Evolutionary conservation across 495 filamentous ascomycete species (phyloP).

Genomic region (Letharia columbiana): DNA sequence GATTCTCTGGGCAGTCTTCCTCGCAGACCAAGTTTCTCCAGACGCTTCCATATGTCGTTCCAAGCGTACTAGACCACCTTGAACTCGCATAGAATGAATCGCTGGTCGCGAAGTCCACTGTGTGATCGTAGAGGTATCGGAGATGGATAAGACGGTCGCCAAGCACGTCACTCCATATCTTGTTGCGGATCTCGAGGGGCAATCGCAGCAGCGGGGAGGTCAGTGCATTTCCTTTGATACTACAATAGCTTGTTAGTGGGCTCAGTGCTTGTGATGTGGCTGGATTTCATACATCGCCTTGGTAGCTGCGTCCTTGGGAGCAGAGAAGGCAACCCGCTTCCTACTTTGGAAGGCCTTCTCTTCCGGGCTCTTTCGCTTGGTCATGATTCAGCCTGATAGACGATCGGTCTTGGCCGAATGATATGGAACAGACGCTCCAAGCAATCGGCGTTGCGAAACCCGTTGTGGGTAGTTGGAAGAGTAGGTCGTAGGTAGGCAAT

Average conservation of each 20-base stretch:
- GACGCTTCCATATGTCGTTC: background rate
- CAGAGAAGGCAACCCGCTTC: constrained; percentile 7
- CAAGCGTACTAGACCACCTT: too few species aligned
- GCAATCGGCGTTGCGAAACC: background rate
- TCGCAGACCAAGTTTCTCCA: background rate
- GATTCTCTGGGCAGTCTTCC: background rate
- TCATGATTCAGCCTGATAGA: background rate
- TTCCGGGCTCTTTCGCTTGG: background rate
- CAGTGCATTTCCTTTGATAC: background rate
- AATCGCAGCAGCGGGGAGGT: constrained; percentile 9
- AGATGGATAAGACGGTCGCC: constrained; percentile 7
- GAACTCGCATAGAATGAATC: background rate
- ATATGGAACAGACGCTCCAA: background rate
- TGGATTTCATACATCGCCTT: background rate
- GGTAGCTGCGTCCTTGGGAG: constrained; percentile 1
- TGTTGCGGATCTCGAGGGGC: constrained; percentile 10
- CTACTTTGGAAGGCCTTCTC: background rate
- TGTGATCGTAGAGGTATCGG: background rate
- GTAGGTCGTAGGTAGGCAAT: too few species aligned
- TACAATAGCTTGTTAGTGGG: background rate
- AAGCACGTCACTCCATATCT: constrained; percentile 12
- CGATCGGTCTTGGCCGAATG: background rate
- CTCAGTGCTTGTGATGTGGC: background rate
- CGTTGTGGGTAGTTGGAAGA: background rate
- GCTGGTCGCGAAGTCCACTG: background rate